phyloP scores from a whole-genome alignment of 108 stramenopile species.

The Nitzschia sp. region DNA sequence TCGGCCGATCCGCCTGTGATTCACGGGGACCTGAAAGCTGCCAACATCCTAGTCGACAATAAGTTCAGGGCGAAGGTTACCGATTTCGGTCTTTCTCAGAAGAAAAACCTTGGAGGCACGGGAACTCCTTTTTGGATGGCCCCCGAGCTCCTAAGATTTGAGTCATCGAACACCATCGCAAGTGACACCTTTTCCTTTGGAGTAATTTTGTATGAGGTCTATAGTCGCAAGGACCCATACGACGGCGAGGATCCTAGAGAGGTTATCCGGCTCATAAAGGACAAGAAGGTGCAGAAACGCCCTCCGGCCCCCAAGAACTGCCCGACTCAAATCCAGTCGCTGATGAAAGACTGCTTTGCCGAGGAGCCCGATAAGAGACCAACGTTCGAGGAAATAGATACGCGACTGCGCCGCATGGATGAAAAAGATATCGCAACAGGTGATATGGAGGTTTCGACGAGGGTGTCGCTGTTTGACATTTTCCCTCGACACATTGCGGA shows the following conservation, averaged over 20 bases:
- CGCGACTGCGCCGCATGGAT: neutral
- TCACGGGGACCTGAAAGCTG: conserved; percentile 55
- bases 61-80: conserved; percentile 60
- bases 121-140: conserved; percentile 80
- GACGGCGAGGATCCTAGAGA: conserved; percentile 24
- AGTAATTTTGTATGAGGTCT: conserved; percentile 54
- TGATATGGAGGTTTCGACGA: neutral
- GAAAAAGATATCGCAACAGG: conserved; percentile 1
- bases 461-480: conserved; percentile 18
- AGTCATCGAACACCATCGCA: conserved; percentile 41
- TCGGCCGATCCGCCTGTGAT: conserved; percentile 48
- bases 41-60: conserved; percentile 65
- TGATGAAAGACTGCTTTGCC: conserved; percentile 27
- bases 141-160: conserved; percentile 63
- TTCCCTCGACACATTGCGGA: conserved; percentile 9
- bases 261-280: conserved; percentile 12
- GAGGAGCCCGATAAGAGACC: conserved; percentile 20
- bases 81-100: conserved; percentile 59
- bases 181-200: conserved; percentile 61
- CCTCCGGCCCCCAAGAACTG: conserved; percentile 15
- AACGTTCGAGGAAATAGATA: conserved; percentile 20
- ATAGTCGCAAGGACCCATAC: conserved; percentile 56
- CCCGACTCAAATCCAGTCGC: neutral
- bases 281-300: conserved; percentile 26
- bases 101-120: conserved; percentile 16